Conservation (phyloP, 2,329 filamentous ascomycete genomes). For the Paraconiothyrium sp. region DNA sequence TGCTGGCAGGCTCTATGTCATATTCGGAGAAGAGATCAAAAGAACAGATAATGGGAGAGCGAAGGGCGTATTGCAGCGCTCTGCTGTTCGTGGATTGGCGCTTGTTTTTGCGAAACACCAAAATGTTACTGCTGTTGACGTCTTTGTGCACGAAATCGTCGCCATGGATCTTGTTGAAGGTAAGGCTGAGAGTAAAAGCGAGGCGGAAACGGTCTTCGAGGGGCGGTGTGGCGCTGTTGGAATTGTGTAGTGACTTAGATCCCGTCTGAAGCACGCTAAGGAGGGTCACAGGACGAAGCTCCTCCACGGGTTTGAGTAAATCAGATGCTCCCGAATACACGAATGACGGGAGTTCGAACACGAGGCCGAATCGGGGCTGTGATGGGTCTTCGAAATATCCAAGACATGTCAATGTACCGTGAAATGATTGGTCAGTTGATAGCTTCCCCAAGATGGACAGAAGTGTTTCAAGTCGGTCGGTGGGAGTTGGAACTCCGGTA, state of each 20-base stretch:
- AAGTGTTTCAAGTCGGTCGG: conserved; percentile 56
- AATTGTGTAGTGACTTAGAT: conserved; percentile 54
- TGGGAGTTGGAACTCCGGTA: conserved; percentile 58
- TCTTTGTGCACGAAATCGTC: conserved; percentile 76
- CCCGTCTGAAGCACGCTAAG: conserved; percentile 59
- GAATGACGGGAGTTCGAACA: conserved; percentile 75
- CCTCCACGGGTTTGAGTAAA: conserved; percentile 55
- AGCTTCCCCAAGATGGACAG: conserved; percentile 43
- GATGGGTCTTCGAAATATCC: conserved; percentile 80
- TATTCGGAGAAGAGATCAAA: conserved; percentile 76
- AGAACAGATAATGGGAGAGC: conserved; percentile 74
- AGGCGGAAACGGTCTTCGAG: conserved; percentile 81
- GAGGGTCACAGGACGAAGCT: conserved; percentile 56
- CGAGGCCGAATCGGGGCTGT: conserved; percentile 73
- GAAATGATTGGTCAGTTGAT: conserved; percentile 44
- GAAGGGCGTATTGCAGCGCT: conserved; percentile 62
- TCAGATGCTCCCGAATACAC: conserved; percentile 61
- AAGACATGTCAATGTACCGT: conserved; percentile 64
- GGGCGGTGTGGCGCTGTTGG: conserved; percentile 56
- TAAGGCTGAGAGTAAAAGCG: conserved; percentile 75
- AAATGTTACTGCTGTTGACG: conserved; percentile 72
- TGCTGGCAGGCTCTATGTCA: conserved; percentile 56
- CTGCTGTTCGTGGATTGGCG: conserved; percentile 55
- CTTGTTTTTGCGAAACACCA: conserved; percentile 66
- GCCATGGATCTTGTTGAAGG: conserved; percentile 77